phyloP scores from a whole-genome alignment of 2,329 filamentous ascomycete genomes.

The Hypoxylon sp. region DNA sequence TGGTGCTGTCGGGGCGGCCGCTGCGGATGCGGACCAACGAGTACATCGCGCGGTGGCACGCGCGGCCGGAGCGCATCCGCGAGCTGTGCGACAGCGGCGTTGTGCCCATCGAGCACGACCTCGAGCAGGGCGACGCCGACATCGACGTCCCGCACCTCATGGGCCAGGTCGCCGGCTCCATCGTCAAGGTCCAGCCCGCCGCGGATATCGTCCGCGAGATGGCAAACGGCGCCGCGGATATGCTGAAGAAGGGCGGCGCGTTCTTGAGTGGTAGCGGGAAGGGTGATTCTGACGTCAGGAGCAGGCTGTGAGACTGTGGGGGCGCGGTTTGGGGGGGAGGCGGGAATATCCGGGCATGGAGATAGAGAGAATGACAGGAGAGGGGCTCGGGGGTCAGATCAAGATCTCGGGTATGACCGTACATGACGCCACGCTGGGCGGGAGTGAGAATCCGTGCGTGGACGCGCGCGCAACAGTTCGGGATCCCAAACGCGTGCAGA shows the following conservation, averaged over 20 bases:
- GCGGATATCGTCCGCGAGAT: conserved; percentile 88
- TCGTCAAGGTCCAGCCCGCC: conserved; percentile 81
- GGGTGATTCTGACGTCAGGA: conserved; percentile 43
- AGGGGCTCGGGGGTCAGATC: not conserved
- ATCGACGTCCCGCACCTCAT: conserved; percentile 89
- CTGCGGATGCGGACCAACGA: conserved; percentile 82
- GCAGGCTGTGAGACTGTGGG: conserved; percentile 52
- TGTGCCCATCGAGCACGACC: conserved; percentile 82
- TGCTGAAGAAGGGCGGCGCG: conserved; percentile 67
- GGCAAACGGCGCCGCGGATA: conserved; percentile 76
- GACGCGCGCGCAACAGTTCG: no score
- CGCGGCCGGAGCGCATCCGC: conserved; percentile 75
- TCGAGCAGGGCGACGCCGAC: conserved; percentile 82
- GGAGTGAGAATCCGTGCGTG: not conserved
- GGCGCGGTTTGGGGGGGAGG: not conserved
- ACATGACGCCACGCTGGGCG: not conserved
- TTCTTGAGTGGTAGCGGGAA: conserved; percentile 58
- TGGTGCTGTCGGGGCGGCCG: conserved; percentile 84
- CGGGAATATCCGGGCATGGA: not conserved
- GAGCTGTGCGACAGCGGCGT: conserved; percentile 78
- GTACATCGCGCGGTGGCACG: conserved; percentile 84
- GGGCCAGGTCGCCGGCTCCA: conserved; percentile 88
- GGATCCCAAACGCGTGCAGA: not conserved
- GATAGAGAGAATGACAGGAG: not conserved
- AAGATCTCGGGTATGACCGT: not conserved